These are phyloP conservation scores for Neoarthrinium moseri DNA, from an alignment of 2,329 filamentous ascomycete genomes.

Conservation along the genomic window DNA sequence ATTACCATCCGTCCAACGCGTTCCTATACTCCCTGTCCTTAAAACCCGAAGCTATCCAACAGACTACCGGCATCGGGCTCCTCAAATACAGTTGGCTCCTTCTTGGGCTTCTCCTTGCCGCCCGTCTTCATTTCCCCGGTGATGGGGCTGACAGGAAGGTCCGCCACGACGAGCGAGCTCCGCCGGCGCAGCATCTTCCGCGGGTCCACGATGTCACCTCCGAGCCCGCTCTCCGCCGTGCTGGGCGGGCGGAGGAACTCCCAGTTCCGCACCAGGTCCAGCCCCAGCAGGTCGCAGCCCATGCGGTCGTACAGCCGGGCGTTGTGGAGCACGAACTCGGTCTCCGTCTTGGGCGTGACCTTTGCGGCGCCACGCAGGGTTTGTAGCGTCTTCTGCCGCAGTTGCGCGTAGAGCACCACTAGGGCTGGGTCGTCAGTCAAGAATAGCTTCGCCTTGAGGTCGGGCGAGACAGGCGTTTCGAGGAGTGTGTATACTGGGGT, in stretches of 20 bases:
- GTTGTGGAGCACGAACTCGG: slow-evolving; percentile 86
- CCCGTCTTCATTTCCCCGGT: slow-evolving; percentile 40
- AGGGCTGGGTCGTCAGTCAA: slow-evolving; percentile 88
- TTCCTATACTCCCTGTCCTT: slow-evolving; percentile 8
- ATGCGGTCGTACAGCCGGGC: slow-evolving; percentile 82
- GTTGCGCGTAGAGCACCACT: slow-evolving; percentile 81
- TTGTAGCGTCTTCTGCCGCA: slow-evolving; percentile 78
- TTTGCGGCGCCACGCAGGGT: slow-evolving; percentile 83
- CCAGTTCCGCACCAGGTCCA: slow-evolving; percentile 83
- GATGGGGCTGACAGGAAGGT: slow-evolving; percentile 52
- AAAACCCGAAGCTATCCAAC: slow-evolving; percentile 93
- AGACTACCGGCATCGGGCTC: slow-evolving; percentile 90
- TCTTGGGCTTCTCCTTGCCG: slow-evolving; percentile 44
- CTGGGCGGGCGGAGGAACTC: slow-evolving; percentile 61
- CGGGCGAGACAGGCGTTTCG: slow-evolving; percentile 65
- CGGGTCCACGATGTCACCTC: slow-evolving; percentile 56
- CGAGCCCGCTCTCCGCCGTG: slow-evolving; percentile 32
- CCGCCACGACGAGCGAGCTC: slow-evolving; percentile 78
- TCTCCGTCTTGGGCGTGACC: slow-evolving; percentile 75
- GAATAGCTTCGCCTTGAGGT: slow-evolving; percentile 74
- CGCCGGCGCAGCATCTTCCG: slow-evolving; percentile 67
- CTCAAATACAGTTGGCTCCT: slow-evolving; percentile 75
- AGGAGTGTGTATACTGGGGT: slow-evolving; percentile 76
- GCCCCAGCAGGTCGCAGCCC: slow-evolving; percentile 87
- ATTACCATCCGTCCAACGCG: too few species aligned